These are phyloP conservation scores for Phytophthora meadii DNA, from an alignment of 352 stramenopile genomes.

Conservation along the genomic window DNA sequence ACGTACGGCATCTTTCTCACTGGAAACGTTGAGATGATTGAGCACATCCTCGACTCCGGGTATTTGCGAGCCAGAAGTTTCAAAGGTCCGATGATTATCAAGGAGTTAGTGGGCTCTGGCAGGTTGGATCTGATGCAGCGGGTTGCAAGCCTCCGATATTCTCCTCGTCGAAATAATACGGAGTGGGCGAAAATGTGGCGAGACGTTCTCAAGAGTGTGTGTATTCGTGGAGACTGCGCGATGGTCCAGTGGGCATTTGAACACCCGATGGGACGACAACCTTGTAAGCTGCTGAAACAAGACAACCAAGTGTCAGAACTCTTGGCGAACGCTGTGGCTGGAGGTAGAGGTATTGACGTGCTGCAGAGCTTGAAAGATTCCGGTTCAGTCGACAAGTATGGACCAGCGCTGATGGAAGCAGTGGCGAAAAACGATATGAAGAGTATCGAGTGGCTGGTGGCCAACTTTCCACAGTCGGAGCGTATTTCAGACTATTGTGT, in stretches of 20 bases:
- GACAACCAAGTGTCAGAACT: no score
- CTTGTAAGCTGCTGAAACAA: no score
- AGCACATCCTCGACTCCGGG: neutral
- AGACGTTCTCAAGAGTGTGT: neutral
- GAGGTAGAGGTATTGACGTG: no score
- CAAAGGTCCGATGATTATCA: neutral
- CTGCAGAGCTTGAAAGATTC: no score
- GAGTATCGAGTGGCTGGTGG: neutral
- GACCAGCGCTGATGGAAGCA: neutral
- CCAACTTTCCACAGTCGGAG: neutral
- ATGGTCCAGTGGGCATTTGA: no score
- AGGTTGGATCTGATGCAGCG: neutral
- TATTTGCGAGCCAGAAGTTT: neutral
- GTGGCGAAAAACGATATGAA: neutral
- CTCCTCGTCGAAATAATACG: neutral
- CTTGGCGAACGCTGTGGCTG: no score
- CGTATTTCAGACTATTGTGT: no score
- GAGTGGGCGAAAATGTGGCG: neutral
- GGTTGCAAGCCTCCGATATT: neutral
- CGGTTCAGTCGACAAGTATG: neutral
- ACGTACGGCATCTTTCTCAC: no score
- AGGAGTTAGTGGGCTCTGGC: neutral
- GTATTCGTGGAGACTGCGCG: neutral
- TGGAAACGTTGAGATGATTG: no score
- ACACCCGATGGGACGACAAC: no score